phyloP scores from a whole-genome alignment of 352 stramenopile species.

The Globisporangium orthogonon region DNA sequence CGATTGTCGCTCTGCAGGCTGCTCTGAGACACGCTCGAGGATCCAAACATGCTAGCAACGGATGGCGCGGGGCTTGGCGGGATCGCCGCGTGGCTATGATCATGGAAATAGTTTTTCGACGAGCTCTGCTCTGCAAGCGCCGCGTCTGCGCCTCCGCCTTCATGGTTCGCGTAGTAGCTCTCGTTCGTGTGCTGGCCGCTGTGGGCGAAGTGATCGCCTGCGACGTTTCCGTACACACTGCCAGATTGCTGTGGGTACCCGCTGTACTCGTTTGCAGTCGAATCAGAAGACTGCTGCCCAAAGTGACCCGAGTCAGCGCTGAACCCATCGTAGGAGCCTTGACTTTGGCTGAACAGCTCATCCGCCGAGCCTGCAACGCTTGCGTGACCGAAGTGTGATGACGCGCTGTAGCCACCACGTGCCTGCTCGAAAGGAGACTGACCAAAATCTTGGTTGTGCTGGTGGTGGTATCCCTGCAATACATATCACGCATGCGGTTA shows the following conservation, averaged over 20 bases:
- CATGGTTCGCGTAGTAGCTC: constrained; percentile 1
- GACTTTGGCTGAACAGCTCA: constrained; percentile 20
- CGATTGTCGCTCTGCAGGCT: not conserved
- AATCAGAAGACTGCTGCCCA: constrained; percentile 5
- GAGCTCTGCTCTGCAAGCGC: not conserved
- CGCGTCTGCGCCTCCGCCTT: not conserved
- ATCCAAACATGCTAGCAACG: not conserved
- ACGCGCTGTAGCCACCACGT: constrained; percentile 6
- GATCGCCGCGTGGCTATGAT: not conserved
- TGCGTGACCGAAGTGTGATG: constrained; percentile 19
- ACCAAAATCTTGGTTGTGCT: constrained; percentile 14
- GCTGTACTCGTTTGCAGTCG: not conserved
- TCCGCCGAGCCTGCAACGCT: constrained; percentile 13
- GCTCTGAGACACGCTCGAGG: not conserved
- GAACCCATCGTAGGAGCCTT: constrained; percentile 9
- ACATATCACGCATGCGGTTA: not conserved
- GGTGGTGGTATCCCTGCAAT: constrained; percentile 4
- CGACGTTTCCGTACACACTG: not conserved
- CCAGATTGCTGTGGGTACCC: not conserved
- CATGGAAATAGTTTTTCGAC: not conserved
- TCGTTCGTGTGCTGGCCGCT: not conserved
- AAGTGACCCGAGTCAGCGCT: constrained; percentile 9
- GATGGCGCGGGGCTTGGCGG: not conserved
- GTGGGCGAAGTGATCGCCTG: not conserved
- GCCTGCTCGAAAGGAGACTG: constrained; percentile 10